These are phyloP conservation scores for Chlamydomonas eustigma DNA, from an alignment of 139 green algal species.

Conservation along the genomic window DNA sequence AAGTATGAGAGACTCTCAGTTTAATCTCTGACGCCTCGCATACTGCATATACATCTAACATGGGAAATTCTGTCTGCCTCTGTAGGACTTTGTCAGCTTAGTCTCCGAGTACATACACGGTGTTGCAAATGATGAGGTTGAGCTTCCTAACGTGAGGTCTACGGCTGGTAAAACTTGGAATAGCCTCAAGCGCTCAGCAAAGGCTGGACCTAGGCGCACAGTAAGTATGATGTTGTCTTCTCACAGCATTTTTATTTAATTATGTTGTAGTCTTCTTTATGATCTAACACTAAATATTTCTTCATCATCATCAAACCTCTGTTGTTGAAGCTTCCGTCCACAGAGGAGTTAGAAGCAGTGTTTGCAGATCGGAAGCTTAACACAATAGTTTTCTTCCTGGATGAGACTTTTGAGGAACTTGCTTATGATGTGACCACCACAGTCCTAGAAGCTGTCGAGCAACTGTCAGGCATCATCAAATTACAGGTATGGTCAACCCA, in stretches of 20 bases:
- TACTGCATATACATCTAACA: not conserved
- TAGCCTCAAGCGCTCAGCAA: slow-evolving; percentile 82
- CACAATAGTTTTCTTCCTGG: slow-evolving; percentile 91
- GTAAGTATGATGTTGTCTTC: slow-evolving; percentile 47
- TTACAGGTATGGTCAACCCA: slow-evolving; percentile 47
- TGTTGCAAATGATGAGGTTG: slow-evolving; percentile 50
- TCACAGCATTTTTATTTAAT: no score
- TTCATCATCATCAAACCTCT: not conserved
- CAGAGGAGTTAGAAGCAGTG: slow-evolving; percentile 87
- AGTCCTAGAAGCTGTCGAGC: slow-evolving; percentile 78
- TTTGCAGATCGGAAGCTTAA: slow-evolving; percentile 59
- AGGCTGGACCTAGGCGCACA: slow-evolving; percentile 78
- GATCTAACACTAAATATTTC: not conserved
- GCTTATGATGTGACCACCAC: slow-evolving; percentile 67
- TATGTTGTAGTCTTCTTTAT: no score
- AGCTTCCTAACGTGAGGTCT: slow-evolving; percentile 30
- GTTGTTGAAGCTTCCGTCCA: slow-evolving; percentile 58
- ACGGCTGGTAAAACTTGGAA: slow-evolving; percentile 66
- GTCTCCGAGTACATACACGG: slow-evolving; percentile 89
- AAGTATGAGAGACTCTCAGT: slow-evolving; percentile 32
- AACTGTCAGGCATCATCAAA: slow-evolving; percentile 82
- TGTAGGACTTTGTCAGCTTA: slow-evolving; percentile 77
- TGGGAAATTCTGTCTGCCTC: not conserved
- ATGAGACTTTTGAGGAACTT: slow-evolving; percentile 96
- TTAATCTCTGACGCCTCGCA: not conserved